A percentile compares a stretch with the other conserved stretches of the same genome.
Conservation (phyloP, 345 rosid species). For the Salix viminalis region DNA sequence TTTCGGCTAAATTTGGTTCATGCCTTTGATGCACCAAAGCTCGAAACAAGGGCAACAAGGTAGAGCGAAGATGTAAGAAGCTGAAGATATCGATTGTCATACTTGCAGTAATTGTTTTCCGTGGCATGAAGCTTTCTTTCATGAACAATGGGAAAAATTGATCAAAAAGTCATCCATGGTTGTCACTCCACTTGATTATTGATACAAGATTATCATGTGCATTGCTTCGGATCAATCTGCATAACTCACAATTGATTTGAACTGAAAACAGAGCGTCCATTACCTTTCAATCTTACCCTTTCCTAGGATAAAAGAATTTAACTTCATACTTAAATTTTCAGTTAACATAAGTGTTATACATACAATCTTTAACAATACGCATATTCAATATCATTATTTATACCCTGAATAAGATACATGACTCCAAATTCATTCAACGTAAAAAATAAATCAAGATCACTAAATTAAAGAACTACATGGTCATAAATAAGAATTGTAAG, state of each 20-base stretch:
- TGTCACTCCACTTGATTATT: conserved; percentile 23
- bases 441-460: background rate
- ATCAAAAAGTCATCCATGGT: conserved; percentile 30
- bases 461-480: no score
- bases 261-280: background rate
- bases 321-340: background rate
- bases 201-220: background rate
- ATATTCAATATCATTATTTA: no score
- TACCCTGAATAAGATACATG: no score
- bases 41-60: conserved; percentile 21
- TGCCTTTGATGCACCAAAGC: conserved; percentile 18
- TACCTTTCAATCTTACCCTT: background rate
- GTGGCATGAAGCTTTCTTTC: conserved; percentile 14
- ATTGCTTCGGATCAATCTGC: background rate
- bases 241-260: background rate
- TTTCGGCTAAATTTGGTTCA: conserved; percentile 22
- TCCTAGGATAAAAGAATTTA: background rate
- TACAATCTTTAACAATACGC: background rate
- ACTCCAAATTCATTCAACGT: no score
- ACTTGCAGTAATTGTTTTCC: conserved; percentile 34
- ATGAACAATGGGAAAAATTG: conserved; percentile 15
- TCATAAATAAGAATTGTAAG: no score
- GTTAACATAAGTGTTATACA: background rate
- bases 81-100: conserved; percentile 23
- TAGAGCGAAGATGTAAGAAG: conserved; percentile 30